Conservation (phyloP, 805 yeast genomes). For the Jamesozyma jinghongensis region DNA sequence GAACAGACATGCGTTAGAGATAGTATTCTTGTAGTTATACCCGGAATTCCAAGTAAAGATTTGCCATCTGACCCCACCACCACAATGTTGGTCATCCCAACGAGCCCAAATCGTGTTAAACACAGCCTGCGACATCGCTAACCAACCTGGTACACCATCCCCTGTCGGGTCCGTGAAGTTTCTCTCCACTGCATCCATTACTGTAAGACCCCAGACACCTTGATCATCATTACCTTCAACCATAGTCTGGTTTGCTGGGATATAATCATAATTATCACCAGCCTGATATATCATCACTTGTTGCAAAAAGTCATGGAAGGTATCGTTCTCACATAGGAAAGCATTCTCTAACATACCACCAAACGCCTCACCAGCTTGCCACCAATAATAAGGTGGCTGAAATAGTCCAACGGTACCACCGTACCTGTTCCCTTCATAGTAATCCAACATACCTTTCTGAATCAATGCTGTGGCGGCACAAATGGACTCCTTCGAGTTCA, state of each 20-base stretch:
- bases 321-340: conserved; percentile 57
- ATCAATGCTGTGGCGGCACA: conserved; percentile 47
- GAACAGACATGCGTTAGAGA: conserved; percentile 57
- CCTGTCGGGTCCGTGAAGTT: conserved; percentile 41
- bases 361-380: conserved; percentile 84
- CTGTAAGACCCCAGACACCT: conserved; percentile 60
- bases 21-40: conserved; percentile 53
- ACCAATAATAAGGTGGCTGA: conserved; percentile 69
- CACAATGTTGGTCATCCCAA: conserved; percentile 49
- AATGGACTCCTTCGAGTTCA: conserved; percentile 37
- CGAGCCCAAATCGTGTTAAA: conserved; percentile 48
- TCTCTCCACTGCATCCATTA: conserved; percentile 52
- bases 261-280: conserved; percentile 42
- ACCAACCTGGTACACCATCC: conserved; percentile 41
- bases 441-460: conserved; percentile 55
- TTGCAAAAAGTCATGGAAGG: conserved; percentile 48
- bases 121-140: conserved; percentile 47
- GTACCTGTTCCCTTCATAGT: conserved; percentile 48
- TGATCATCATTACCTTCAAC: conserved; percentile 71
- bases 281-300: conserved; percentile 40
- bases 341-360: conserved; percentile 62
- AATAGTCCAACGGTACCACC: conserved; percentile 73
- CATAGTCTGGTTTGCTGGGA: conserved; percentile 53
- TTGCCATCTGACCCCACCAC: conserved; percentile 67
- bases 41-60: conserved; percentile 53